phyloP scores from a whole-genome alignment of 176 grass and related monocot genomes.

The Phyllostachys edulis region DNA sequence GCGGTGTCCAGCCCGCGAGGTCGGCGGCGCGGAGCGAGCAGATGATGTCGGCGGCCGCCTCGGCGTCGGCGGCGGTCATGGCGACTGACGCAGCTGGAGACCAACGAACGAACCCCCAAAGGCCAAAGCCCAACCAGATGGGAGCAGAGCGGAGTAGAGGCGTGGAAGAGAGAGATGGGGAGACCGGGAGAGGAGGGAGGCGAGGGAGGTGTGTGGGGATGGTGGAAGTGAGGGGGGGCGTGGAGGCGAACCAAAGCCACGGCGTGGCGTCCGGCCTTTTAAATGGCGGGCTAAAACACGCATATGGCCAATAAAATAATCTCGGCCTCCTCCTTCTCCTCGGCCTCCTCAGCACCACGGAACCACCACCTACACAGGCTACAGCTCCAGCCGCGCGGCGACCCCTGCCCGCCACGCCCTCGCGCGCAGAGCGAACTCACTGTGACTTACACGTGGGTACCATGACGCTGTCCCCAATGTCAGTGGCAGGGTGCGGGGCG shows the following conservation, averaged over 20 bases:
- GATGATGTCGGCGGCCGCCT: constrained; percentile 43
- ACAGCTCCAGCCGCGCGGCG: constrained; percentile 24
- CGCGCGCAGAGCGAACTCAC: rapidly evolving
- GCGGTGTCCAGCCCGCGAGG: constrained; percentile 48
- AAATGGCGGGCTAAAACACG: constrained; percentile 33
- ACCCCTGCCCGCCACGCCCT: constrained; percentile 12
- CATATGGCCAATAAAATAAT: constrained; percentile 33
- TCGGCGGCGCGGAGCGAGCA: constrained; percentile 36
- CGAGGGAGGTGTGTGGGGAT: constrained; percentile 5
- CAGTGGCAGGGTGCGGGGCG: not conserved
- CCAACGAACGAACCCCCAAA: not conserved
- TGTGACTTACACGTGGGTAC: not conserved
- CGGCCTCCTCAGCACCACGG: not conserved
- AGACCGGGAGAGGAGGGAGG: too few species aligned
- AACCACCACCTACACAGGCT: not conserved
- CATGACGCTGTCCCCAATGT: rapidly evolving
- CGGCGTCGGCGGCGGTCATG: constrained; percentile 13
- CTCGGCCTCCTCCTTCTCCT: not conserved
- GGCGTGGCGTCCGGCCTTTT: constrained; percentile 48
- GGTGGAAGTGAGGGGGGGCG: constrained; percentile 42
- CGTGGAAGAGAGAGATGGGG: not conserved
- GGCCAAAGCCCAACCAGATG: not conserved
- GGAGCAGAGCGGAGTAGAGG: not conserved
- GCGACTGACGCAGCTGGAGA: not conserved
- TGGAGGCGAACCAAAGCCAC: constrained; percentile 28